Evolutionary conservation across 1,139 yeast species (phyloP), one percentile per base, ranked within the genome.

Genomic region (Saccharomyces hybrid): DNA sequence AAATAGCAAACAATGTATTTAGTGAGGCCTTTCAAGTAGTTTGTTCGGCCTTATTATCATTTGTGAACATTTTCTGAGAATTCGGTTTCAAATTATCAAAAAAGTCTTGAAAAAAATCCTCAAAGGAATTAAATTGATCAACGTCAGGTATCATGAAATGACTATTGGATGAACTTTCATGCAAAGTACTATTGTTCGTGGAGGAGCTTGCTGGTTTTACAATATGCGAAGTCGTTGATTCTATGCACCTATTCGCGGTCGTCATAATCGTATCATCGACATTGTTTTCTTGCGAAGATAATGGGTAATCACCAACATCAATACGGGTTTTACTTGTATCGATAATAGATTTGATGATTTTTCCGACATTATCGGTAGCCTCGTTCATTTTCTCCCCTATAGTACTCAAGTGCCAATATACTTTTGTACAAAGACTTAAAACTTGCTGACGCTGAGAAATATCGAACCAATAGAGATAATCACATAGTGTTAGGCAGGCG

Each of bases 341-440:
- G 27, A 79, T 78, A 27, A 80, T 65, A 38, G 76, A 73, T 59
- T 76, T 76, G 49, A 80, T 76, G 50, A 80, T 77, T 52, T 74
- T 73, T 1, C 83, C 82, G 46, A 80, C 80, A 4, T 81, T 78
- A 56, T 78, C 81, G 0, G 82, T 79, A 5, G 81, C 81, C 62
- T 79, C 83, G 57, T 79, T 78, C 58, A 74, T 72, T 55, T 75
- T 74, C 57, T 78, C 81, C 2, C 83, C 83, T 55, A 78, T 75
- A 28, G 78, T 75, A 57, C 77, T 78, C 57, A 80, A 64, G 59
- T 78, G 80, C 83, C 83, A 80, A 60, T 80, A 80, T 6, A 78
- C 75, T 54, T 73, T 71, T 0, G 82, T 75, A 49, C 81, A 78
- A 23, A 78, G 62, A 55, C 72, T 76, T 46, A 80, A 59, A 1